Evolutionary conservation across 176 grass and related monocot genomes (phyloP).

Genomic region (Raddia guianensis): DNA sequence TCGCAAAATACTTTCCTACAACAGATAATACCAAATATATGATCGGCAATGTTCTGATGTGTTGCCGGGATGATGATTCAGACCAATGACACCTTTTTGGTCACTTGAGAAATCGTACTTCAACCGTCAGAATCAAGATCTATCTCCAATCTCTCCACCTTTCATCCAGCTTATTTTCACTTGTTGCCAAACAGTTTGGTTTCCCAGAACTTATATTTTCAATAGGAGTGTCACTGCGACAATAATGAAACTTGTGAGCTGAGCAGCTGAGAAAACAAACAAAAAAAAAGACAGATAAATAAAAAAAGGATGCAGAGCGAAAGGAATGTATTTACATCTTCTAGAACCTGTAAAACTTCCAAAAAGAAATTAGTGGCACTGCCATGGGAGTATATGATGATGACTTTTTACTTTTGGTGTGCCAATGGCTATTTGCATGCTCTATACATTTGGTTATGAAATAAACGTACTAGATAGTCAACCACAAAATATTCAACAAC

Average conservation of each 20-base stretch:
- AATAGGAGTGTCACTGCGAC: slow-evolving; percentile 15
- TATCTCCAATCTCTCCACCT: slow-evolving; percentile 9
- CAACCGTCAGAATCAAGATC: not conserved
- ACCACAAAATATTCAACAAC: too few species aligned
- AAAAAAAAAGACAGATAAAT: too few species aligned
- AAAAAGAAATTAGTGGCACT: not conserved
- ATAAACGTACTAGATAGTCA: too few species aligned
- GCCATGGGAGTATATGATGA: not conserved
- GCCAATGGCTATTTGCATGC: too few species aligned
- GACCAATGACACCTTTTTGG: not conserved
- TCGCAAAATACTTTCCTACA: not conserved
- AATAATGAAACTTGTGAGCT: not conserved
- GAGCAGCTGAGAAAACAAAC: not conserved
- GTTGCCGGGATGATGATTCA: not conserved
- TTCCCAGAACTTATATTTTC: too few species aligned
- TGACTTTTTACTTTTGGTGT: too few species aligned
- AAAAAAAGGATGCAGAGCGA: not conserved
- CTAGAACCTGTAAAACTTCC: not conserved
- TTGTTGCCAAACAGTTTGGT: too few species aligned
- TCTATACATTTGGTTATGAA: too few species aligned
- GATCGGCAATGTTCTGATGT: not conserved
- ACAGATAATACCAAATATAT: not conserved
- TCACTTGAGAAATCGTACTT: not conserved
- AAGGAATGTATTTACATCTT: not conserved
- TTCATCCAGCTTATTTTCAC: too few species aligned